Conservation (phyloP, 441 rosid species). For the Populus hybrid region DNA sequence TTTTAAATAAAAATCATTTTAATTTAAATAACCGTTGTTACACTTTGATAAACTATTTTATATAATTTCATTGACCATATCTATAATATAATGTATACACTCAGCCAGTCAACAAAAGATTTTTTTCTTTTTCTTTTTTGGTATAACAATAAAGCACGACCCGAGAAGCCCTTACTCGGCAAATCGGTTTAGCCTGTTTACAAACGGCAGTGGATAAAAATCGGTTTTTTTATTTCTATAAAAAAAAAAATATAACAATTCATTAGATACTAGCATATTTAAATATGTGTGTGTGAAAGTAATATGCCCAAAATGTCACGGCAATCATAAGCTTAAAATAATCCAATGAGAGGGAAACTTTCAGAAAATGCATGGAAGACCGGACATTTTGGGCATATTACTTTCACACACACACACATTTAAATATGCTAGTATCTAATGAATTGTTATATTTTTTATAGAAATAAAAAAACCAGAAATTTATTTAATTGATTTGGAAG, state of each 20-base stretch:
- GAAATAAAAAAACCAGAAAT: too few species aligned
- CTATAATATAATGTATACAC: background rate
- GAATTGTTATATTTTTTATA: too few species aligned
- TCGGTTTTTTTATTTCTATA: background rate
- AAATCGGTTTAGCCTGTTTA: background rate
- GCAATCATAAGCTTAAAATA: background rate
- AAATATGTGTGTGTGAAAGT: too few species aligned
- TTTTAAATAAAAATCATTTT: too few species aligned
- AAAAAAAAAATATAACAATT: too few species aligned
- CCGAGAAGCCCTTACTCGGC: background rate
- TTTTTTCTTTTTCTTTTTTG: background rate
- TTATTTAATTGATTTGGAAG: background rate
- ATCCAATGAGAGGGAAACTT: too few species aligned
- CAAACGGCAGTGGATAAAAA: background rate
- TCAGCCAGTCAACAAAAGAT: background rate
- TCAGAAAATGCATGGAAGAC: too few species aligned
- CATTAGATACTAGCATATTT: too few species aligned
- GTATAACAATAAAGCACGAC: background rate
- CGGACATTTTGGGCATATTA: too few species aligned
- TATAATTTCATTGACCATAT: background rate
- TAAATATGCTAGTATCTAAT: too few species aligned
- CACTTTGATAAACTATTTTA: background rate
- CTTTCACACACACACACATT: too few species aligned
- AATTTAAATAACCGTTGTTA: fast-evolving
- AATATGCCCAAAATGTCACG: background rate